Base-by-base conservation (phyloP, 2,329 filamentous ascomycete species). In the Phyllosticta citriasiana region DNA sequence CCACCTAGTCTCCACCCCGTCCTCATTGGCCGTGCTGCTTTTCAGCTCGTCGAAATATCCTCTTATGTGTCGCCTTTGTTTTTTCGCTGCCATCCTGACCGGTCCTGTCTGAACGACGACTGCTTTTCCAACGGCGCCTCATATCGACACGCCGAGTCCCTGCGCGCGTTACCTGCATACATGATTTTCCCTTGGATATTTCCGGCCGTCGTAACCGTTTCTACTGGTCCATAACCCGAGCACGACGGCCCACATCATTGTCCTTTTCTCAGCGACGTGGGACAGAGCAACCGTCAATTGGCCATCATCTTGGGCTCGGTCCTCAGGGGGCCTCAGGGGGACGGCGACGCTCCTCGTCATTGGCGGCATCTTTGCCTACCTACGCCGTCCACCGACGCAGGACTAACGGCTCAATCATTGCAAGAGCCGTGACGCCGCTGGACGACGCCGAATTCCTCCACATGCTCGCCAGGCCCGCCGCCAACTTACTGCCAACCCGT, bases 391-490 rank as follows among this genome's bases (percentile, higher is more conserved):
- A 69, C 63, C 69, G 72, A 50, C 69, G 68, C 30, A 69, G 70
- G 66, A 8, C 52, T 16, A 50, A 30, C 9, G 58, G 65, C 71
- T 51, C 68, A 63, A 67, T 69, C 25, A 74, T 75, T 65, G 69
- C 71, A 16, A 71, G 73, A 63, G 69, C 72, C 25, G 71, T 73
- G 35, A 75, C 73, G 47, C 73, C 73, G 58, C 64, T 75, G 53
- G 72, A 74, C 65, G 72, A 75, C 53, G 72, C 72, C 61, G 72
- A 73, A 64, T 74, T 75, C 58, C 19, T 22, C 19, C n/a, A n/a
- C n/a, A n/a, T n/a, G n/a, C n/a, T n/a, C n/a, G n/a, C n/a, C n/a
- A n/a, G n/a, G n/a, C n/a, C n/a, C n/a, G n/a, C n/a, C n/a, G n/a
- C n/a, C n/a, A n/a, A n/a, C n/a, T n/a, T n/a, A n/a, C n/a, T n/a